A percentile compares a stretch with the other conserved stretches of the same genome.
Conservation (phyloP, 345 rosid species). For the Chamaenerion angustifolium region DNA sequence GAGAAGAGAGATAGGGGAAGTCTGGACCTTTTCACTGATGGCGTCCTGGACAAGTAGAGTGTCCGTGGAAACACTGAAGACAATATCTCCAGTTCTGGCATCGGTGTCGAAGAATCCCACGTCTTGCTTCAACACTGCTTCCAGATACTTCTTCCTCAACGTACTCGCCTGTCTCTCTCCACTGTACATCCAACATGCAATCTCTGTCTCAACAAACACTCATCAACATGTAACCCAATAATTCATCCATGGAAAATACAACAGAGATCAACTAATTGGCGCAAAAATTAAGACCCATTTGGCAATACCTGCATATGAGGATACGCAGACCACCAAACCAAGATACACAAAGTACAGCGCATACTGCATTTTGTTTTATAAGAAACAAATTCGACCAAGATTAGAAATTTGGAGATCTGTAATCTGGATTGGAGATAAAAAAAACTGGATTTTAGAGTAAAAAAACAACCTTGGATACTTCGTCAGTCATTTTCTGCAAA, state of each 20-base stretch:
- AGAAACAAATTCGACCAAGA: conserved; percentile 2
- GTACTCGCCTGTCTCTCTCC: conserved; percentile 95
- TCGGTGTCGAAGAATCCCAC: conserved; percentile 98
- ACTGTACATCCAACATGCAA: conserved; percentile 96
- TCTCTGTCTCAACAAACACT: conserved; percentile 31
- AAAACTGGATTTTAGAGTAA: not conserved
- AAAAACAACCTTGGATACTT: conserved; percentile 59
- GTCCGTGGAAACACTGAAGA: conserved; percentile 96
- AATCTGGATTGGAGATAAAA: conserved; percentile 22
- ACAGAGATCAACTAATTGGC: not conserved
- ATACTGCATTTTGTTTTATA: conserved; percentile 63
- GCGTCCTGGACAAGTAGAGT: conserved; percentile 99
- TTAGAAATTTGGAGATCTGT: conserved; percentile 19
- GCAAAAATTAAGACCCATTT: not conserved
- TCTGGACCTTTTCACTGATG: conserved; percentile 83
- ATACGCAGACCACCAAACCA: conserved; percentile 87
- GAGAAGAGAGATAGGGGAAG: not conserved
- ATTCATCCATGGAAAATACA: not conserved
- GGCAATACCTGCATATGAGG: conserved; percentile 77
- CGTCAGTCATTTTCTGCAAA: conserved; percentile 77
- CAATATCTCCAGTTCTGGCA: conserved; percentile 97
- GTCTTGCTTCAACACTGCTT: conserved; percentile 92
- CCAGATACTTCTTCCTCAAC: conserved; percentile 87
- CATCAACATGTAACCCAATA: not conserved
- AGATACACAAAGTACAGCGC: conserved; percentile 93